A percentile compares a stretch with the other conserved stretches of the same genome.
Conservation (phyloP, 2,329 filamentous ascomycete genomes). For the Alternaria sp. region DNA sequence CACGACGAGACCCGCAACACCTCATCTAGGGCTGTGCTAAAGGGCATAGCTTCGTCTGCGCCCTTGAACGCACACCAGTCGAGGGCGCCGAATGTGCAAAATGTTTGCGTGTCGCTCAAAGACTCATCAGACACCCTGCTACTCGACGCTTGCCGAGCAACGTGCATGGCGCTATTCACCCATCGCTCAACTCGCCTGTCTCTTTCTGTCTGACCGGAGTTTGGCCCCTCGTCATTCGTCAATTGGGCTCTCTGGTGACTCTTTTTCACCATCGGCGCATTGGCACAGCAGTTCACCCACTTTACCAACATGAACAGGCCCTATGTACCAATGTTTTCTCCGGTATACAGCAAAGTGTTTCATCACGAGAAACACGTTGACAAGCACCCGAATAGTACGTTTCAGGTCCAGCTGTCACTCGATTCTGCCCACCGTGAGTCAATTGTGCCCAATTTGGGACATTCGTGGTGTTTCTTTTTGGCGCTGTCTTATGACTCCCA, state of each 20-base stretch:
- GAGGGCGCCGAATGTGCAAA: constrained; percentile 11
- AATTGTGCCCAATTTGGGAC: constrained; percentile 13
- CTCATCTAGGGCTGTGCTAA: constrained; percentile 11
- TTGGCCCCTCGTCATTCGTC: constrained; percentile 30
- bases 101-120: constrained; percentile 21
- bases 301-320: constrained; percentile 35
- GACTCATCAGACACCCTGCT: constrained; percentile 31
- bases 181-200: constrained; percentile 34
- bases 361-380: constrained; percentile 3
- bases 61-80: constrained; percentile 21
- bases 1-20: background rate
- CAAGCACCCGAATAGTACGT: background rate
- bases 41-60: constrained; percentile 12
- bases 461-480: constrained; percentile 13
- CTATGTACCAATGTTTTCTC: constrained; percentile 3
- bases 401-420: constrained; percentile 4
- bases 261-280: constrained; percentile 16
- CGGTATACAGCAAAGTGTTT: constrained; percentile 1
- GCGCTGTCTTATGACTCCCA: constrained; percentile 32
- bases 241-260: constrained; percentile 20
- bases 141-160: constrained; percentile 26
- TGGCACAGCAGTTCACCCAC: constrained; percentile 35
- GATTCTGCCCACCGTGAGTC: constrained; percentile 25
- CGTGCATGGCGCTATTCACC: constrained; percentile 30
- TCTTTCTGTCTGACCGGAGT: constrained; percentile 47